phyloP scores from a whole-genome alignment of 2,329 filamentous ascomycete species.

The Sordariomycetes sp. region DNA sequence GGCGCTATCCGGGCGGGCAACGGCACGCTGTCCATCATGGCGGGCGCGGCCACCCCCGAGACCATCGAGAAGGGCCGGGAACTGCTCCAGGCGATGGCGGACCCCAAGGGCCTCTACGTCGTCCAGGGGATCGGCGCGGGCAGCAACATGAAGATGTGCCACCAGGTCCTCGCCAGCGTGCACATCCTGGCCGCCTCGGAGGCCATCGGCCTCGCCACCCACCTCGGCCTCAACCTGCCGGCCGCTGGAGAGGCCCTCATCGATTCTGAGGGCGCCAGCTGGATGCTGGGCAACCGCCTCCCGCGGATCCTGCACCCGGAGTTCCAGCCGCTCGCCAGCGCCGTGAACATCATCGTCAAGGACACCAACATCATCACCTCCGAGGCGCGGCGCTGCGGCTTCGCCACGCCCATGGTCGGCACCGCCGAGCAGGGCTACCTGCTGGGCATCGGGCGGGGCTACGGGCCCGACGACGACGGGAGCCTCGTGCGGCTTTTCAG shows the following conservation, averaged over 20 bases:
- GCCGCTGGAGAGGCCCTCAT: conserved; percentile 31
- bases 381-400: conserved; percentile 45
- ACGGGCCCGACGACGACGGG: conserved; percentile 30
- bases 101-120: conserved; percentile 48
- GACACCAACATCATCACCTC: conserved; percentile 58
- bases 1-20: conserved; percentile 34
- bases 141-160: conserved; percentile 59
- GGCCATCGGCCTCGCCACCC: conserved; percentile 46
- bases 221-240: conserved; percentile 39
- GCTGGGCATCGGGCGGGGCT: conserved; percentile 46
- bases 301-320: conserved; percentile 42
- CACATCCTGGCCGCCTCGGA: conserved; percentile 53
- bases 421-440: conserved; percentile 57
- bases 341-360: conserved; percentile 49
- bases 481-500: conserved; percentile 30
- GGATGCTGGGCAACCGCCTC: conserved; percentile 51
- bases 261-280: conserved; percentile 40
- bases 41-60: conserved; percentile 42
- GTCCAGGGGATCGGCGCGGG: conserved; percentile 50
- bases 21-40: conserved; percentile 64
- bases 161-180: conserved; percentile 54
- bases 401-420: conserved; percentile 49
- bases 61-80: conserved; percentile 46
- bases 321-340: conserved; percentile 45
- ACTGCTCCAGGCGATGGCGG: conserved; percentile 54